Evolutionary conservation across 1,284 basidiomycete species (phyloP).

Genomic region (Entoloma clypeatum): DNA sequence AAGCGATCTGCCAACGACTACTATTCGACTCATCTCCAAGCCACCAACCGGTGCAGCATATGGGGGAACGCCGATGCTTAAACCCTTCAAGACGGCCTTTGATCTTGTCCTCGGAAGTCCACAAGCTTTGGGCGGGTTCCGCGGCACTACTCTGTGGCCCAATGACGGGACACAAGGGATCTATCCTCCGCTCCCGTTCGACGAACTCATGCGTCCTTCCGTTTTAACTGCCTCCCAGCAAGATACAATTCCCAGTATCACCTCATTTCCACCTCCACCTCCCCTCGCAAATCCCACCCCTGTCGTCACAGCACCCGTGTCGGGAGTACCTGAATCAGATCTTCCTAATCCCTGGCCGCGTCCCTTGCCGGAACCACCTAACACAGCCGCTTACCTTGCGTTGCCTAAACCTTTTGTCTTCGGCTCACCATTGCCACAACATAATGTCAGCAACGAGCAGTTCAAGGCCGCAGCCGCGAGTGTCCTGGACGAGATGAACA

Average conservation of each 20-base stretch:
- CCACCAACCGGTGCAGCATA: constrained; percentile 16
- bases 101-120: constrained; percentile 62
- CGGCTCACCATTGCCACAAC: constrained; percentile 62
- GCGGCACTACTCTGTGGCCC: constrained; percentile 40
- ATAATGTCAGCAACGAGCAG: constrained; percentile 55
- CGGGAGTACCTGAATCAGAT: too few species aligned
- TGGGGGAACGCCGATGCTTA: constrained; percentile 52
- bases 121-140: constrained; percentile 21
- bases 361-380: constrained; percentile 14
- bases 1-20: constrained; percentile 44
- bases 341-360: too few species aligned
- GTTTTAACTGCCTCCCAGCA: constrained; percentile 12
- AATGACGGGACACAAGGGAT: constrained; percentile 31
- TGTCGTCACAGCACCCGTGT: too few species aligned
- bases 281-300: too few species aligned
- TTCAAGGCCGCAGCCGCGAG: constrained; percentile 59
- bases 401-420: constrained; percentile 56
- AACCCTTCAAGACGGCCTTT: constrained; percentile 60
- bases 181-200: constrained; percentile 51
- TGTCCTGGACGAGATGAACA: constrained; percentile 77
- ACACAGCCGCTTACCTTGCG: constrained; percentile 11
- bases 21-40: constrained; percentile 59
- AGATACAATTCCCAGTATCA: too few species aligned
- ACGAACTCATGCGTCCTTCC: constrained; percentile 30
- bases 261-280: too few species aligned